Percentiles rank a stretch among this genome's conserved stretches.
Evolutionary conservation across 345 rosid genomes (phyloP).

Genomic region (Euclidium syriacum): DNA sequence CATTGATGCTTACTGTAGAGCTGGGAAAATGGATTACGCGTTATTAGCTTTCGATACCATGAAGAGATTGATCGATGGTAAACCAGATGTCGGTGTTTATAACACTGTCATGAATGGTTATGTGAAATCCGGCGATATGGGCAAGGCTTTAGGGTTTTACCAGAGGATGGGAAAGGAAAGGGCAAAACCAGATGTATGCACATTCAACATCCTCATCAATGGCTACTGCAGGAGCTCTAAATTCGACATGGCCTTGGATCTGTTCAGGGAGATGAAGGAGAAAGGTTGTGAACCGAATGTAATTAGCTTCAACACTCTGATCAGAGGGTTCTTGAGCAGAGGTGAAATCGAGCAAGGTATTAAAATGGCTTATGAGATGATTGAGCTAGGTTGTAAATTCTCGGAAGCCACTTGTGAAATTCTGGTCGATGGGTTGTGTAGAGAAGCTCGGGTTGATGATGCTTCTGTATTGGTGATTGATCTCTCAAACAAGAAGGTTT

Average conservation of each 20-base stretch:
- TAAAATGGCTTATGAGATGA: constrained; percentile 79
- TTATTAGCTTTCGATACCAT: constrained; percentile 51
- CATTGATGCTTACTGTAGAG: constrained; percentile 50
- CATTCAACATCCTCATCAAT: constrained; percentile 69
- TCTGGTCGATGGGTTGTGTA: constrained; percentile 68
- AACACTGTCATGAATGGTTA: constrained; percentile 67
- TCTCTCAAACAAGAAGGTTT: constrained; percentile 48
- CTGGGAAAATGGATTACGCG: constrained; percentile 54
- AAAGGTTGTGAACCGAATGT: constrained; percentile 72
- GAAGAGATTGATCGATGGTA: constrained; percentile 74
- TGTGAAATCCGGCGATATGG: constrained; percentile 51
- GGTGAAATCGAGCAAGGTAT: constrained; percentile 60
- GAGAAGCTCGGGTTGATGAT: constrained; percentile 38
- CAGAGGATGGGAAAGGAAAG: constrained; percentile 57
- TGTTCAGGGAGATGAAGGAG: constrained; percentile 77
- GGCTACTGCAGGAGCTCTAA: constrained; percentile 50
- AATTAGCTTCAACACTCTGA: constrained; percentile 78
- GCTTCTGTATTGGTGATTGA: constrained; percentile 60
- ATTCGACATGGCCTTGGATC: constrained; percentile 52
- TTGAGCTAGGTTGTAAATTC: constrained; percentile 50
- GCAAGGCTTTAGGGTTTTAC: constrained; percentile 45
- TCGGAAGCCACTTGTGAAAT: constrained; percentile 79
- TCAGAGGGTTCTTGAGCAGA: constrained; percentile 57
- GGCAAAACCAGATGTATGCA: constrained; percentile 64
- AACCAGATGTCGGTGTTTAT: constrained; percentile 44